Base-by-base conservation (phyloP, 2,329 filamentous ascomycete species). In the Talaromyces islandicus region DNA sequence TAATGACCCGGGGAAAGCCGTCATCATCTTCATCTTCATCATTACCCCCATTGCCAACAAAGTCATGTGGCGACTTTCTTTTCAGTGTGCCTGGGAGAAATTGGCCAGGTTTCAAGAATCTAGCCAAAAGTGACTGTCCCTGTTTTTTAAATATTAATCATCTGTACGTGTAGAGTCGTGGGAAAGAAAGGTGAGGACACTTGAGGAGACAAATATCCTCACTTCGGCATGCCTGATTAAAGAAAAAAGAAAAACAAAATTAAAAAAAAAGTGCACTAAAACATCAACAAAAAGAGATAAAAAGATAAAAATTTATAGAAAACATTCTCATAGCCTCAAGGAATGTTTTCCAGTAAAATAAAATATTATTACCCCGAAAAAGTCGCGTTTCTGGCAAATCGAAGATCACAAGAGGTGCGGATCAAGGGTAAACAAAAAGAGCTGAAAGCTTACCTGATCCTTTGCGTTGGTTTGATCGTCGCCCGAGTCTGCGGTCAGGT, bases 251-350 rank as follows among this genome's bases (percentile, higher is more conserved):
- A 46, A 19, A 24, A 9, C 9, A 19, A 7, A 2, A 52, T 29
- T 19, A 19, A 7, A 2, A 52, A 52, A 24, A 52, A 25, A 52
- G 21, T 0, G 24, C 24, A 29, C 5, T 52, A 25, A 21, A 25
- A 29, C 48, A 59, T 3, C 56, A 53, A 48, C 29, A 43, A 52
- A 27, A 21, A n/a, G n/a, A 61, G 41, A 41, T 61, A 61, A 61
- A 58, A 61, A 58, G 21, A 52, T 27, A 30, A 25, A 58, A 61
- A 55, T 21, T 30, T 52, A 25, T 58, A 54, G 50, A 58, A 52
- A 61, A 52, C 48, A 61, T 38, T 32, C 41, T n/a, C 9, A 24
- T 29, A 51, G 35, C 19, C 48, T 50, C 17, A 50, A 32, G 35
- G 27, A 58, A 51, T 52, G 43, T n/a, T 54, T 24, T 54, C 11